Conservation (phyloP, 306 rosid species). For the Geum urbanum region DNA sequence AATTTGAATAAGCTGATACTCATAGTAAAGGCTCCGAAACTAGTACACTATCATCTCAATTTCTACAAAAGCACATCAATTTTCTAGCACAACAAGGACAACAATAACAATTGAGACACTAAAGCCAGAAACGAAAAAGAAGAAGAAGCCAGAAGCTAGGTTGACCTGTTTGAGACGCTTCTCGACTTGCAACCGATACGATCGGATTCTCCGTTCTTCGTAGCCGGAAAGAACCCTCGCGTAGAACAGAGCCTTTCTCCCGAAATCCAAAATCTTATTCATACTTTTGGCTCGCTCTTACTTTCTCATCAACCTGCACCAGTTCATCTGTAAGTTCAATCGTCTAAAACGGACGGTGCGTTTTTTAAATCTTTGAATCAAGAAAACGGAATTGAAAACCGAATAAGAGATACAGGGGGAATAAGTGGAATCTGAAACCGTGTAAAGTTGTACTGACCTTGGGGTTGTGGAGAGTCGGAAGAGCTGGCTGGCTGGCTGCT, state of each 20-base stretch:
- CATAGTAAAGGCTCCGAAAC: background rate
- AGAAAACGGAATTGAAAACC: background rate
- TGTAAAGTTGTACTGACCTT: background rate
- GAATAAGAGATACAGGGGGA: background rate
- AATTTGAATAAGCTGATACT: background rate
- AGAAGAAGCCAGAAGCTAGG: background rate
- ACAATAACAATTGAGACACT: too few species aligned
- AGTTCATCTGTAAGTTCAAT: too few species aligned
- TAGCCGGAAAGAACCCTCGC: constrained; percentile 78
- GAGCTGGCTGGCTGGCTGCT: background rate
- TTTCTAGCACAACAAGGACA: background rate
- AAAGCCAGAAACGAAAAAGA: too few species aligned
- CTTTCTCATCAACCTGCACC: too few species aligned
- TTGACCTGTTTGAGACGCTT: constrained; percentile 42
- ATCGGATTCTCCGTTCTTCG: constrained; percentile 80
- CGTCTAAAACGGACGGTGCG: background rate
- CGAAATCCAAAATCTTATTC: constrained; percentile 50
- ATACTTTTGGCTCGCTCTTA: constrained; percentile 30
- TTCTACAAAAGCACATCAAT: background rate
- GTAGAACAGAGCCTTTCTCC: constrained; percentile 67
- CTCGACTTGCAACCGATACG: constrained; percentile 59
- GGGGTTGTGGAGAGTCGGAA: background rate
- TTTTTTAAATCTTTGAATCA: too few species aligned
- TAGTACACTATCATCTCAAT: background rate
- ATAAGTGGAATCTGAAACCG: background rate